Evolutionary conservation across 1,284 basidiomycete species (phyloP), one percentile per base, ranked within the genome.

Genomic region (Tilletia indica): DNA sequence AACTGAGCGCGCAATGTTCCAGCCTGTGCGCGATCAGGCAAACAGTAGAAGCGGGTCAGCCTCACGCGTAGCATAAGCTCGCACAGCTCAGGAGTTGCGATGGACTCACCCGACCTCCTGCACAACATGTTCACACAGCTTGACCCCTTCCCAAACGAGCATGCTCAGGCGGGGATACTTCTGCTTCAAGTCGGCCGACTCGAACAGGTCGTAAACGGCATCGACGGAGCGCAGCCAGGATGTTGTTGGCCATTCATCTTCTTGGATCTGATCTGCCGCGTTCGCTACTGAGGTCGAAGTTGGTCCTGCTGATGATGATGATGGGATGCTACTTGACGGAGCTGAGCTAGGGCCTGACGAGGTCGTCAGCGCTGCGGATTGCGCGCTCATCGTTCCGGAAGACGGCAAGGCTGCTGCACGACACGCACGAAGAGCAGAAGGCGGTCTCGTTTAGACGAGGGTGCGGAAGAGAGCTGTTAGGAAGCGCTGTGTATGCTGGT

Each of bases 1-100:
- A 99, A 84, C 93, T 97, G 69, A 99, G 72, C 0, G 82, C 77
- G 48, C 79, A 80, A 19, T 77, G 77, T 3, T 70, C 48, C 31
- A 87, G 4, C 92, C 91, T 16, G 34, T n/a, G 36, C 36, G 39
- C 21, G n/a, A 68, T 19, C 36, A 48, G 68, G 21, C n/a, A n/a
- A 49, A 49, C 47, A 49, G 47, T 49, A 12, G 47, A 49, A 49
- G 12, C 47, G 12, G 6, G 34, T 45, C 31, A 38, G 51, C 68
- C 5, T 45, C 16, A 2, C 12, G 45, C 49, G 16, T 36, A 68
- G 56, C 1, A 61, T 2, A 45, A 14, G 14, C 42, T 14, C 6
- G 42, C 42, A 12, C 5, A 54, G 47, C 9, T 9, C 51, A 54
- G 51, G n/a, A 54, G 19, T 4, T 4, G 19, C 6, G 3, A 9